A percentile compares a stretch with the other conserved stretches of the same genome.
These are phyloP conservation scores for Pistacia vera DNA, from an alignment of 345 rosid genomes.

Conservation along the genomic window DNA sequence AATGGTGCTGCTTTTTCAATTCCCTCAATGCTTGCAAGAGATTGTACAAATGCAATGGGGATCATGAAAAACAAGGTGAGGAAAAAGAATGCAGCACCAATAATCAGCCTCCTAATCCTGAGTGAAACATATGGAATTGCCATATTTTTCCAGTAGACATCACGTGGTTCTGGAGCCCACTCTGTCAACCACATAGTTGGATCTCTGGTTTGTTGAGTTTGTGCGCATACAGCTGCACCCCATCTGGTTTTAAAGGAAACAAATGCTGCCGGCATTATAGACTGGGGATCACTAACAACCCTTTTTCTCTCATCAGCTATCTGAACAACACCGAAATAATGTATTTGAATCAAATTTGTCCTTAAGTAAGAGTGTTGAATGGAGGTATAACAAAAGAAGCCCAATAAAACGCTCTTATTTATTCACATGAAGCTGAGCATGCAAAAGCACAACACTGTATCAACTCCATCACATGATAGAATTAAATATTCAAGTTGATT, in stretches of 20 bases:
- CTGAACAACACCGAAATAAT: constrained; percentile 43
- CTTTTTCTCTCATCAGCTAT: constrained; percentile 61
- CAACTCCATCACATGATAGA: constrained; percentile 3
- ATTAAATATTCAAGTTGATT: not conserved
- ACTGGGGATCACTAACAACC: constrained; percentile 67
- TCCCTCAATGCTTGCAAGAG: constrained; percentile 85
- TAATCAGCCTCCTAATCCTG: constrained; percentile 65
- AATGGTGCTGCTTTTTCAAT: constrained; percentile 74
- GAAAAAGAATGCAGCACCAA: constrained; percentile 84
- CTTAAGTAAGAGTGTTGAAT: not conserved
- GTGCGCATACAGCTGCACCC: constrained; percentile 85
- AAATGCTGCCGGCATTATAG: constrained; percentile 90
- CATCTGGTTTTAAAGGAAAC: constrained; percentile 94
- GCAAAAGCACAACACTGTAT: not conserved
- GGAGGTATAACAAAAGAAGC: not conserved
- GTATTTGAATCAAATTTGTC: not conserved
- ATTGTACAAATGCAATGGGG: constrained; percentile 88
- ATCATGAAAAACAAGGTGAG: constrained; percentile 93
- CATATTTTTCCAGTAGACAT: constrained; percentile 72
- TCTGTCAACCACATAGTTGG: constrained; percentile 90
- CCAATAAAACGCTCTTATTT: not conserved
- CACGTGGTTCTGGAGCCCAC: constrained; percentile 98
- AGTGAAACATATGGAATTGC: constrained; percentile 86
- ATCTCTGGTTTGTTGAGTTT: constrained; percentile 85
- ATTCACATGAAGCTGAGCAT: not conserved